phyloP scores from a whole-genome alignment of 2,329 filamentous ascomycete species.

The Pseudogymnoascus sp. region DNA sequence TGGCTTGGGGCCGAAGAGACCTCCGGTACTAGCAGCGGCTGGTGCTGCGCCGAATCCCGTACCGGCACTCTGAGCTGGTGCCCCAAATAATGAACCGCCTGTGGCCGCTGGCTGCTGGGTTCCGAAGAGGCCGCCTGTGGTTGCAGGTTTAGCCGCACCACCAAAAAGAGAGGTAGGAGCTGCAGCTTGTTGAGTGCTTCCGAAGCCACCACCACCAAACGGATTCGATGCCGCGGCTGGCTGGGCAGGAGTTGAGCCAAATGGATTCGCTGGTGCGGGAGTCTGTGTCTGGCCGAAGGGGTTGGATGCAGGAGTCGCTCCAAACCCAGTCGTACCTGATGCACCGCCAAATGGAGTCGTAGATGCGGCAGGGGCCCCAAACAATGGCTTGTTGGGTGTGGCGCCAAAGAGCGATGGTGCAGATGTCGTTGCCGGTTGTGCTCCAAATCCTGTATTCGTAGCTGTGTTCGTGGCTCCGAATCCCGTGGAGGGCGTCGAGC shows the following conservation, averaged over 20 bases:
- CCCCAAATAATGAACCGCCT: slow-evolving; percentile 13
- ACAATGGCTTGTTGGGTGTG: slow-evolving; percentile 32
- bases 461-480: slow-evolving; percentile 23
- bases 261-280: slow-evolving; percentile 19
- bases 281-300: slow-evolving; percentile 31
- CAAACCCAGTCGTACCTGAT: slow-evolving; percentile 10
- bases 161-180: slow-evolving; percentile 31
- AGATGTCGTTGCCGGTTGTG: slow-evolving; percentile 19
- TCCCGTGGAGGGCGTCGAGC: slow-evolving; percentile 23
- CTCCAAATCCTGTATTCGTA: slow-evolving; percentile 18
- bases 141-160: slow-evolving; percentile 22
- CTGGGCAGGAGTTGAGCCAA: slow-evolving; percentile 36
- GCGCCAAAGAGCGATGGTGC: slow-evolving; percentile 19
- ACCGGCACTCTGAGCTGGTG: not conserved
- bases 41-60: slow-evolving; percentile 17
- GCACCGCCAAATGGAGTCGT: slow-evolving; percentile 24
- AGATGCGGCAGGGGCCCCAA: slow-evolving; percentile 18
- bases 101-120: slow-evolving; percentile 24
- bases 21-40: slow-evolving; percentile 28
- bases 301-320: slow-evolving; percentile 18
- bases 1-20: slow-evolving; percentile 34
- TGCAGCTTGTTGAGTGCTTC: slow-evolving; percentile 33
- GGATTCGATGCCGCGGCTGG: slow-evolving; percentile 27
- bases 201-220: slow-evolving; percentile 34
- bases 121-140: slow-evolving; percentile 29